Conservation (phyloP, 257 asterid species). For the Capsicum chinense region DNA sequence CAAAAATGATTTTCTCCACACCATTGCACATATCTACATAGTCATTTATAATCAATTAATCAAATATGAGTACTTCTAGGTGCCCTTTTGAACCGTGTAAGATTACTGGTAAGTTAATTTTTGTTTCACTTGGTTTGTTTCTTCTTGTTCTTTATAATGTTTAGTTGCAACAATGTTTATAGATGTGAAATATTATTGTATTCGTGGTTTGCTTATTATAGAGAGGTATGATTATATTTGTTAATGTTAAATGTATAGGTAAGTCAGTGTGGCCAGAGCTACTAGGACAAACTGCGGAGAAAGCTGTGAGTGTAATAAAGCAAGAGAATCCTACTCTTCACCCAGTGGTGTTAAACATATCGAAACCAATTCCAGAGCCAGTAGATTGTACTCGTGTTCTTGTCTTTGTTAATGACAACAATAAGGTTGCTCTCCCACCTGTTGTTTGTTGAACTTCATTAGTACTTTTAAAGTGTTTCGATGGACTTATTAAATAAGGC, state of each 20-base stretch:
- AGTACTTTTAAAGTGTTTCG: not conserved
- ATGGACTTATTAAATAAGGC: too few species aligned
- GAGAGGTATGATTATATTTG: not conserved
- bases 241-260: not conserved
- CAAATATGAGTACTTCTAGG: not conserved
- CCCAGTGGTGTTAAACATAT: not conserved
- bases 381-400: not conserved
- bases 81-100: not conserved
- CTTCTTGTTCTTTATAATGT: not conserved
- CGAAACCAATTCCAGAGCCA: not conserved
- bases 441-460: not conserved
- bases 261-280: conserved; percentile 9
- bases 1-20: not conserved
- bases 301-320: not conserved
- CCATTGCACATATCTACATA: not conserved
- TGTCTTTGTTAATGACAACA: not conserved
- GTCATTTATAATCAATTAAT: not conserved
- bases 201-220: not conserved
- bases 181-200: too few species aligned
- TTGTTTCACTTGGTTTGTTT: not conserved
- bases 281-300: not conserved
- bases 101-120: not conserved
- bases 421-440: not conserved
- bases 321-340: not conserved
- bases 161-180: not conserved